Base-by-base conservation (phyloP, 1,139 yeast species). In the Pichia inconspicua region DNA sequence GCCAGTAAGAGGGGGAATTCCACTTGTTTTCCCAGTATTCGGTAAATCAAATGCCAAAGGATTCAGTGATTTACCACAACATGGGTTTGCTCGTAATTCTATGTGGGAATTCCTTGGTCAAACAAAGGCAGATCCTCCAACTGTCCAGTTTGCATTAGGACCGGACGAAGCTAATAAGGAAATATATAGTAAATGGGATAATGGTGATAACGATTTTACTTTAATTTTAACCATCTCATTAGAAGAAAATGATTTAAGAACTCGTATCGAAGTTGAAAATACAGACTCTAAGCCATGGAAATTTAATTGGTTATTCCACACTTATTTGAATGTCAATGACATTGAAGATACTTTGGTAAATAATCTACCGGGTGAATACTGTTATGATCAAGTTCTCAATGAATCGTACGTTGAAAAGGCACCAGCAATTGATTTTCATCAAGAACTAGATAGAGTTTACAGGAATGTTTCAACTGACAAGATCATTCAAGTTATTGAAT, bases 1-100 rank as follows among this genome's bases (percentile, higher is more conserved):
- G 64, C 94, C 97, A 1, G 97, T 92, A 27, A 78, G 98, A 63
- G 98, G 98, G 53, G 98, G 98, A 45, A 86, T 92, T 48, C 98
- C 98, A 12, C 72, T 92, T 31, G 97, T 90, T 2, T 92, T 92
- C 75, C 98, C 97, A 1, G 82, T 89, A 8, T 92, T 92, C 66
- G 97, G 98, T 51, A 88, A 86, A 63, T 76, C 81, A 25, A 57
- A 73, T 53, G 65, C 72, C 55, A 70, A 48, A 11, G 69, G 66
- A 1, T 65, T 72, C 52, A 63, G 64, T 40, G 55, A 63, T 60
- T 76, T 92, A 57, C 97, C 97, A 14, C 97, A 92, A 69, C 98
- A 92, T 64, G 98, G 98, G 2, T 86, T 92, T 68, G 97, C 96
- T 15, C 76, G 98, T 65, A 84, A 78, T 65, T 81, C 92, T 5